Evolutionary conservation across 495 filamentous ascomycete species (phyloP), one percentile per base, ranked within the genome.

Genomic region (Aspergillus bertholletiae): DNA sequence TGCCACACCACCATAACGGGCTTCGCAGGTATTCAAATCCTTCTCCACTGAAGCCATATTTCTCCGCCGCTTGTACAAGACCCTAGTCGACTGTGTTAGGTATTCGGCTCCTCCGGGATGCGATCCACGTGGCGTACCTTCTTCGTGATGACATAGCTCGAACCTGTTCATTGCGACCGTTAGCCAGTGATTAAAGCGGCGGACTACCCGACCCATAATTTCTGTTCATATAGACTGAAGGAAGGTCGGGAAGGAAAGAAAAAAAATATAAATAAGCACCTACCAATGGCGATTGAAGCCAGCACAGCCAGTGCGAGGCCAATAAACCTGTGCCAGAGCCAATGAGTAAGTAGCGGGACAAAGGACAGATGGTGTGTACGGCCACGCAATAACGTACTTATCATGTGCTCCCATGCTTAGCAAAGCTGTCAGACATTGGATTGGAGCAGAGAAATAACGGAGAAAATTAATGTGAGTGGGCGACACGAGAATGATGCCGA

Each of bases 1-100:
- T 95, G 53, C 94, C 94, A 35, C 79, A 86, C 94, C 94, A 98
- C 94, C 94, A 98, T 67, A 89, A 80, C 2, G 94, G 92, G 69
- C 84, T 97, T 64, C 83, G 88, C 53, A 98, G 64, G 74, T 98
- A 98, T 71, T 88, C 82, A 69, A 90, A 98, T 37, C 95, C 95
- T 62, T 97, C 94, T 54, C 95, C 94, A 65, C 96, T 91, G 67
- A 97, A 98, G 32, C 94, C 94, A 73, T 95, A 90, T 64, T 83
- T 80, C 74, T 94, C 88, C 59, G 88, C 88, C 50, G 93, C 88
- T 60, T 95, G 89, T 69, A 89, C 89, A 51, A 98, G 80, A 49
- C 94, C 94, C 90, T 96, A 43, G 39, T 18, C 28, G 44, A 54
- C 46, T 13, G 7, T 18, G 59, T 24, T 24, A 35, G 49, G 70